These are phyloP conservation scores for Ganoderma resinaceum DNA, from an alignment of 1,284 basidiomycete genomes.

Conservation along the genomic window DNA sequence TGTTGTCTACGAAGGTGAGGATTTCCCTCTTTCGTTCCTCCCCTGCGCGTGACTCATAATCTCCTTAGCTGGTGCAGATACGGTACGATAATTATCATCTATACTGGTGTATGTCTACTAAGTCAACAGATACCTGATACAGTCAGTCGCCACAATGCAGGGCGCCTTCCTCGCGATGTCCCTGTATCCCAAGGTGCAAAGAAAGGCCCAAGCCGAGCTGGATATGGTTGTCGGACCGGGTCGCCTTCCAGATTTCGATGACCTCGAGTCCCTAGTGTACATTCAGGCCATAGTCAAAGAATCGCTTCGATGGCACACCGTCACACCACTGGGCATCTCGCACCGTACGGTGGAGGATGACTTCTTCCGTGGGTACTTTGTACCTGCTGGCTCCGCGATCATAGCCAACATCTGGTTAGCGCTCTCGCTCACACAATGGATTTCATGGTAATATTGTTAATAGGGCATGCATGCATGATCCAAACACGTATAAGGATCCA, in stretches of 20 bases:
- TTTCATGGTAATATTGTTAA: constrained; percentile 20
- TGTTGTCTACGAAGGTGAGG: constrained; percentile 5
- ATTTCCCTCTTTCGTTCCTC: too few relatives aligned
- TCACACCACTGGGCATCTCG: constrained; percentile 27
- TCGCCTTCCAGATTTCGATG: constrained; percentile 41
- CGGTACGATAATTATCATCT: background rate
- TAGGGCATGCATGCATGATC: constrained; percentile 32
- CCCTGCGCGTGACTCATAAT: background rate
- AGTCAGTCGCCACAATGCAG: too few relatives aligned
- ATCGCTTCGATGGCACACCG: constrained; percentile 28
- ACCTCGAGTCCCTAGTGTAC: constrained; percentile 40
- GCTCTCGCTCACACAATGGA: too few relatives aligned
- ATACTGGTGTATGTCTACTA: too few relatives aligned
- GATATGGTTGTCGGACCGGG: constrained; percentile 37
- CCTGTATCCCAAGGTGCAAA: constrained; percentile 35
- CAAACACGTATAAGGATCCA: constrained; percentile 24
- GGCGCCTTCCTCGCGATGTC: constrained; percentile 33
- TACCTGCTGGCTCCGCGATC: background rate
- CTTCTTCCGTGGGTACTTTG: background rate
- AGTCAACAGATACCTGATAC: too few relatives aligned
- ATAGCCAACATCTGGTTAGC: background rate
- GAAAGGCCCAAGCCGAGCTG: constrained; percentile 40
- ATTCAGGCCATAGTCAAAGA: constrained; percentile 41
- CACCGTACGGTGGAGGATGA: background rate
- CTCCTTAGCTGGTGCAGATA: constrained; percentile 5